Base-by-base conservation (phyloP, 164 flowering plant genomes). In the Aristolochia fimbriata region DNA sequence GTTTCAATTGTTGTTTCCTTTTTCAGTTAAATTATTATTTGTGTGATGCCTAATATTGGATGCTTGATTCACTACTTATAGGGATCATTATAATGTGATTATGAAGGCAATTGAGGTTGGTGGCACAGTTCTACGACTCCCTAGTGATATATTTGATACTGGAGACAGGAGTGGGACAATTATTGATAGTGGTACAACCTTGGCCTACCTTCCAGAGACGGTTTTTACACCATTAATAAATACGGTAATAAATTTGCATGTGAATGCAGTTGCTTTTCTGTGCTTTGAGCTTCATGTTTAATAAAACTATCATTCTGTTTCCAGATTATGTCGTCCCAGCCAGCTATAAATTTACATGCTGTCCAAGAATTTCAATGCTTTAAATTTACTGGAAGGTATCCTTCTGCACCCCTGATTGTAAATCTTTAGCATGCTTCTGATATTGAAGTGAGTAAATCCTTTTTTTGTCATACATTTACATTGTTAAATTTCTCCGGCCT, bases 121-220 rank as follows among this genome's bases (percentile, higher is more conserved):
- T 69, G 82, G 80, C 66, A 57, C 66, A 51, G 74, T 72, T 63
- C 69, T 93, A 62, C 62, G 80, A n/a, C 82, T 90, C 71, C 85
- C 96, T 16, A 56, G 87, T 46, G 85, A 80, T 74, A 49, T 67
- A 54, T 84, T 82, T 73, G 85, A 73, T 37, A 59, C 75, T 37
- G 88, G 77, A 33, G 72, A 58, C 14, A 57, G 59, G 20, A 77
- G 64, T 67, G 90, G 87, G 59, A 76, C 97, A 45, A 82, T 93
- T 33, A 78, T 93, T 65, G 98, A 93, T 65, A 90, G 97, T 69
- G 98, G 98, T 51, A 88, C 97, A 68, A 93, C 98, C 25, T 73
- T 93, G 80, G 86, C 97, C 0, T 90, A 90, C 74, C 76, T 93
- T 70, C 88, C 97, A 23, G 70, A 67, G 12, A 71, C 25, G 17